A percentile compares a stretch with the other conserved stretches of the same genome.
Conservation (phyloP, 1,284 basidiomycete species). For the Cutaneotrichosporon cutaneum region DNA sequence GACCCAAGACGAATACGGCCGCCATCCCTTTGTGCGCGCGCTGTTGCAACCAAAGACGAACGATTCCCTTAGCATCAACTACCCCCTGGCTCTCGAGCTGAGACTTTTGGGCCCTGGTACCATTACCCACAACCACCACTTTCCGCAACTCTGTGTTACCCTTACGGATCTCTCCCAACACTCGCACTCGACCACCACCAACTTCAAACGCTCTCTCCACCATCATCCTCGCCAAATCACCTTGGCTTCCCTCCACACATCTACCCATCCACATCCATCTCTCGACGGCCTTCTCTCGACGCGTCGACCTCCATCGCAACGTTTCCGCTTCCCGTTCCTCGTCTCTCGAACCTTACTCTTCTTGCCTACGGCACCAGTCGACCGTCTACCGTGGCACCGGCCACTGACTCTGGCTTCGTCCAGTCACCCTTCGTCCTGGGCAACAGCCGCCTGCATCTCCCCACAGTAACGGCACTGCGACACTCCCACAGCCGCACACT, state of each 20-base stretch:
- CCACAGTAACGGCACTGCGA: not conserved
- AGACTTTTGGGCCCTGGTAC: not conserved
- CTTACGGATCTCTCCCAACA: not conserved
- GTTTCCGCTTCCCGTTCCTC: not conserved
- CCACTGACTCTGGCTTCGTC: not conserved
- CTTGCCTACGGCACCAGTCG: not conserved
- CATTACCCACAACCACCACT: not conserved
- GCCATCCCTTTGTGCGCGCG: not conserved
- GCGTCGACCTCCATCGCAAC: not conserved
- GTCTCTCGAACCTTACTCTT: not conserved
- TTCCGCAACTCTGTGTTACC: not conserved
- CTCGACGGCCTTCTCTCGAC: not conserved
- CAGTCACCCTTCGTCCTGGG: not conserved
- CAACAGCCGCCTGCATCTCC: not conserved
- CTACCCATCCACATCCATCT: not conserved
- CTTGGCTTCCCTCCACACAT: not conserved
- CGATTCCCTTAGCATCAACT: constrained; percentile 12
- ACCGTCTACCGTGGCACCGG: not conserved
- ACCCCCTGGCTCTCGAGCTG: not conserved
- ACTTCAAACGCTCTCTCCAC: too few species aligned
- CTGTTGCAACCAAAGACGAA: not conserved
- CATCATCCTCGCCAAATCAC: not conserved
- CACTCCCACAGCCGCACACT: not conserved
- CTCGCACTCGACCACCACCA: too few species aligned
- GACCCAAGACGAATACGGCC: not conserved